Evolutionary conservation across 768 basidiomycete species (phyloP).

Genomic region (Panus rudis): DNA sequence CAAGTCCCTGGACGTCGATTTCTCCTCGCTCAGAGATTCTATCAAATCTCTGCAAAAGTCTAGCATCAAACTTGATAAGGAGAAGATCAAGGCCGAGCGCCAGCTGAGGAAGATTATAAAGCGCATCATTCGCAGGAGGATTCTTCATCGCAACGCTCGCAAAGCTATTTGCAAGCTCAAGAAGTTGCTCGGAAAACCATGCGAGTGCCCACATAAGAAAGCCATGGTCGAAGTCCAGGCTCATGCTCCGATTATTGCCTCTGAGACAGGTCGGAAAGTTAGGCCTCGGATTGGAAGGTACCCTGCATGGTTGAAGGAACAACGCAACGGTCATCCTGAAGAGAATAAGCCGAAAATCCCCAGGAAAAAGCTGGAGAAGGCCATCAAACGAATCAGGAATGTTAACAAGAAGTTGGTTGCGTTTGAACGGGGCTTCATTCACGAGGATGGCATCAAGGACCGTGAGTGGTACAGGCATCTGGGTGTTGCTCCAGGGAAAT

Average conservation of each 20-base stretch:
- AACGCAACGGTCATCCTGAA: constrained; percentile 6
- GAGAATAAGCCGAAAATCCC: constrained; percentile 4
- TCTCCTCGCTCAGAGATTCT: constrained; percentile 38
- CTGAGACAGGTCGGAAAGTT: not conserved
- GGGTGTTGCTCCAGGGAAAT: constrained; percentile 81
- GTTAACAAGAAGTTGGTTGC: constrained; percentile 56
- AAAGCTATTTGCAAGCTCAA: constrained; percentile 29
- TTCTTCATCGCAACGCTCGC: constrained; percentile 16
- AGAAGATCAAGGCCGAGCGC: constrained; percentile 52
- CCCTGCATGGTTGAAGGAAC: constrained; percentile 19
- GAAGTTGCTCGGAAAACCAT: constrained; percentile 33
- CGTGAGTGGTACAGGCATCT: constrained; percentile 85
- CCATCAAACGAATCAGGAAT: constrained; percentile 47
- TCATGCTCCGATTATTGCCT: not conserved
- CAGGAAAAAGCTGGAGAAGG: constrained; percentile 42
- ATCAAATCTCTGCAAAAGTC: constrained; percentile 41
- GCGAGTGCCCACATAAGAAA: constrained; percentile 9
- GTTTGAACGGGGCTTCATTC: constrained; percentile 79
- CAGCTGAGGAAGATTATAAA: constrained; percentile 41
- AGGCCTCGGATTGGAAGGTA: constrained; percentile 22
- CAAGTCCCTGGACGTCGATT: constrained; percentile 24
- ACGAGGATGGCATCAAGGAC: constrained; percentile 65
- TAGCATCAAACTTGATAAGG: constrained; percentile 51
- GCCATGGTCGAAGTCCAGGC: not conserved
- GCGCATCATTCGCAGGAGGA: constrained; percentile 14